Percentiles rank a stretch among this genome's conserved stretches.
phyloP scores from a whole-genome alignment of 805 yeast genomes.

The Sugiyamaella qingdaonensis region DNA sequence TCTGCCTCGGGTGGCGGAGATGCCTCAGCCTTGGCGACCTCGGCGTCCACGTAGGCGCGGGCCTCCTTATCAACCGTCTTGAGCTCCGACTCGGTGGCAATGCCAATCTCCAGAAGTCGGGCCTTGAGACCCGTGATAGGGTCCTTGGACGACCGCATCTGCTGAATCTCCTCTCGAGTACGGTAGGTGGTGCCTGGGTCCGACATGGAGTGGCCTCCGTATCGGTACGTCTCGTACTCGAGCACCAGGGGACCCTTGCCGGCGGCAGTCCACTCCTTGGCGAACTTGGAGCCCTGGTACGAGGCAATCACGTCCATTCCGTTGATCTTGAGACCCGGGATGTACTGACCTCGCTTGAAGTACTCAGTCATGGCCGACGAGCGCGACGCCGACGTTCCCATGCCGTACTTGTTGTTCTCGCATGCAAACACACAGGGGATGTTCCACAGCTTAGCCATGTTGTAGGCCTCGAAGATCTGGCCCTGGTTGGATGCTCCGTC shows the following conservation, averaged over 20 bases:
- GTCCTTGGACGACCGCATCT: slow-evolving; percentile 98
- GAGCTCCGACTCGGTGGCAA: slow-evolving; percentile 93
- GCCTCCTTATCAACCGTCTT: slow-evolving; percentile 94
- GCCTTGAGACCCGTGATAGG: slow-evolving; percentile 96
- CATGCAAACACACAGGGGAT: slow-evolving; percentile 92
- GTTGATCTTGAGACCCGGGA: slow-evolving; percentile 96
- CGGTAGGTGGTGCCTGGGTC: slow-evolving; percentile 99
- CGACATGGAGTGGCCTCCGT: slow-evolving; percentile 99
- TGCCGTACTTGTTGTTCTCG: slow-evolving; percentile 99
- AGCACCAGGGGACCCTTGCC: slow-evolving; percentile 96
- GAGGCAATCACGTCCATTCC: slow-evolving; percentile 98
- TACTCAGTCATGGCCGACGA: slow-evolving; percentile 95
- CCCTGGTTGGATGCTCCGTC: slow-evolving; percentile 99
- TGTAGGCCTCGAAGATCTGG: slow-evolving; percentile 95
- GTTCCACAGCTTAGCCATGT: slow-evolving; percentile 99
- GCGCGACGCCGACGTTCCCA: slow-evolving; percentile 98
- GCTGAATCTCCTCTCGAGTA: slow-evolving; percentile 99
- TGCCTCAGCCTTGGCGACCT: slow-evolving; percentile 88
- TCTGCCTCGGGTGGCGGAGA: slow-evolving; percentile 94
- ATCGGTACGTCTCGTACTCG: slow-evolving; percentile 98
- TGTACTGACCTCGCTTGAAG: slow-evolving; percentile 98
- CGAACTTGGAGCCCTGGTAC: slow-evolving; percentile 93
- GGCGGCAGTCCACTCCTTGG: slow-evolving; percentile 89
- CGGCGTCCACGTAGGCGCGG: slow-evolving; percentile 91
- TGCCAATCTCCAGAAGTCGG: slow-evolving; percentile 71